These are phyloP conservation scores for Oryza punctata DNA, from an alignment of 176 grass and related monocot genomes.

Conservation along the genomic window DNA sequence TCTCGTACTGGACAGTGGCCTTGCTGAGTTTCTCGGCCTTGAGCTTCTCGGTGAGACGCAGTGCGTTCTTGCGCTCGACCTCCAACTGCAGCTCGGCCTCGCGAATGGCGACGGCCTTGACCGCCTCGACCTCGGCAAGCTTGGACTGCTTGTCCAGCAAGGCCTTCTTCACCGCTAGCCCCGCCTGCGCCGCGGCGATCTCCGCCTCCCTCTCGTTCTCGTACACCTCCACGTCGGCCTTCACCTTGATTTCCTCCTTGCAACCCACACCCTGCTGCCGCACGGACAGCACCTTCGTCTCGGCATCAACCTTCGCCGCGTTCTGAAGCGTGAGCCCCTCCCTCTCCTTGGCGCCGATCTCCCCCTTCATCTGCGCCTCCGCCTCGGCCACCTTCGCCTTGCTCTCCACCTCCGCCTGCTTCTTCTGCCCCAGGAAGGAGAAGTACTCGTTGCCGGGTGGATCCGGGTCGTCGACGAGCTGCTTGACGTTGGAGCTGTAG, in stretches of 20 bases:
- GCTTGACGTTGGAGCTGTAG: conserved; percentile 93
- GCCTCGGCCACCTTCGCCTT: conserved; percentile 81
- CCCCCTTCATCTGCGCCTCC: conserved; percentile 69
- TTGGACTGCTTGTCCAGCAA: conserved; percentile 51
- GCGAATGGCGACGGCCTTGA: conserved; percentile 69
- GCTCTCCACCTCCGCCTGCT: conserved; percentile 71
- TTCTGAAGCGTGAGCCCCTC: conserved; percentile 62
- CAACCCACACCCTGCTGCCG: conserved; percentile 50
- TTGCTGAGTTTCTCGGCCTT: conserved; percentile 82
- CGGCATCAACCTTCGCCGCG: conserved; percentile 62
- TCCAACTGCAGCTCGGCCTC: conserved; percentile 88
- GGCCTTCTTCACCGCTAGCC: conserved; percentile 73
- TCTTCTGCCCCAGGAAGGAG: conserved; percentile 84
- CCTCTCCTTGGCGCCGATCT: conserved; percentile 58
- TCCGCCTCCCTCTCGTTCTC: conserved; percentile 70
- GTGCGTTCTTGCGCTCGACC: conserved; percentile 70
- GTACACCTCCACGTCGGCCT: conserved; percentile 61
- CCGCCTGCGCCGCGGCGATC: conserved; percentile 57
- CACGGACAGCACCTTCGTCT: conserved; percentile 60
- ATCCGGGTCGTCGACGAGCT: conserved; percentile 63
- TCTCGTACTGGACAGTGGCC: conserved; percentile 78
- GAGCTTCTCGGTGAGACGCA: conserved; percentile 73
- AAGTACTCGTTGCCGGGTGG: conserved; percentile 70
- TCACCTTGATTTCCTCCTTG: conserved; percentile 64
- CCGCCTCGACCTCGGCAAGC: conserved; percentile 71